Base-by-base conservation (phyloP, 2,329 filamentous ascomycete genomes). In the Microcyclosporella mali region DNA sequence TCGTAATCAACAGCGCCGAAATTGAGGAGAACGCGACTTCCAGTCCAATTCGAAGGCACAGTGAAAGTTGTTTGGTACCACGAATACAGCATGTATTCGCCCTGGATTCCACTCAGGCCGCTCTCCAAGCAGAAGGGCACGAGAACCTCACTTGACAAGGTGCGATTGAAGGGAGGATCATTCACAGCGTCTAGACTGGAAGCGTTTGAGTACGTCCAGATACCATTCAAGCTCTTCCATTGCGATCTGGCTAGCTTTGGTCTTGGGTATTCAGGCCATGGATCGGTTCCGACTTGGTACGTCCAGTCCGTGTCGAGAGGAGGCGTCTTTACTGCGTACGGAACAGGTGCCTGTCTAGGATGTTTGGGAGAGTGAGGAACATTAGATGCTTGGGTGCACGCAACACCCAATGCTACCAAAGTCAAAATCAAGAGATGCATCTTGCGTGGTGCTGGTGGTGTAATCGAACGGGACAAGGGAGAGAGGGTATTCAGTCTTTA, bases 1-100 rank as follows among this genome's bases (percentile, higher is more conserved):
- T 79, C 70, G 49, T 81, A 81, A 51, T 82, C 78, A n/a, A 81
- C 77, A 2, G 78, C 78, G 12, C 77, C 77, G 42, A 81, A 81
- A 27, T 77, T 70, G 9, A 77, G 59, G 3, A 81, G 51, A 0
- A 78, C 61, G 1, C 66, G 66, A 37, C 74, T 61, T 3, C 59
- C 61, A 1, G 59, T 60, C 74, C 76, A 81, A 12, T 58, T 53
- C 0, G 58, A 51, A 0, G 77, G 72, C 0, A 81, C 63, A 1
- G 60, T 56, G 51, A 82, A 80, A 0, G 64, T 65, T 1, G 71
- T 77, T 33, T 68, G 66, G 48, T 62, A 62, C 60, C 60, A 63
- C 4, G 56, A 58, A 47, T 60, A 62, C 4, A 55, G 36, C 11
- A 51, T 41, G 35, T 53, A 41, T 28, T 48, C 35, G 21, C 53